Conservation (phyloP, 2,329 filamentous ascomycete species). For the Aspergillus eucalypticola region DNA sequence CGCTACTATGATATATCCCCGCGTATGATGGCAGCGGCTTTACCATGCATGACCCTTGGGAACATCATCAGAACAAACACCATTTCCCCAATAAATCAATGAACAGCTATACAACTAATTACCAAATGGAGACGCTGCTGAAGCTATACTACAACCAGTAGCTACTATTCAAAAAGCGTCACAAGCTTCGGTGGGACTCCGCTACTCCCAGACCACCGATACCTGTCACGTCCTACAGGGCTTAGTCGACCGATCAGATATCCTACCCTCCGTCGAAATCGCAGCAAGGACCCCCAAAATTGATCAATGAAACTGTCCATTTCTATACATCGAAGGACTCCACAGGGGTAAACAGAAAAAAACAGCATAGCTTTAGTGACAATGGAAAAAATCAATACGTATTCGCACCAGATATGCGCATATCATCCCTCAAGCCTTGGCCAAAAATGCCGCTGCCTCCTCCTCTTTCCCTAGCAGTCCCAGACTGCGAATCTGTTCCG, state of each 20-base stretch:
- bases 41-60: not conserved
- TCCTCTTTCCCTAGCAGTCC: conserved; percentile 83
- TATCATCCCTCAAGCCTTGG: conserved; percentile 24
- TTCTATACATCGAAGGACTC: conserved; percentile 38
- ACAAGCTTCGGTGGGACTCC: not conserved
- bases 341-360: conserved; percentile 24
- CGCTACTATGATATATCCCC: not conserved
- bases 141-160: not conserved
- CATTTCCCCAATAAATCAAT: no score
- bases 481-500: conserved; percentile 82
- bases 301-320: conserved; percentile 21
- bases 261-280: not conserved
- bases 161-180: not conserved
- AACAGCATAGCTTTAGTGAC: conserved; percentile 27
- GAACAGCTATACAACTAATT: no score
- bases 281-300: not conserved
- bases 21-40: not conserved
- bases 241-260: not conserved
- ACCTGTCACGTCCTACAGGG: not conserved
- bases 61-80: not conserved
- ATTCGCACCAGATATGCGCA: conserved; percentile 24
- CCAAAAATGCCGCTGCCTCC: conserved; percentile 64
- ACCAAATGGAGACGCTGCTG: no score
- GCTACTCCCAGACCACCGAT: not conserved
- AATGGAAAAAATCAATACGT: conserved; percentile 24